Evolutionary conservation across 176 grass and related monocot species (phyloP).

Genomic region (Luzula sylvatica): DNA sequence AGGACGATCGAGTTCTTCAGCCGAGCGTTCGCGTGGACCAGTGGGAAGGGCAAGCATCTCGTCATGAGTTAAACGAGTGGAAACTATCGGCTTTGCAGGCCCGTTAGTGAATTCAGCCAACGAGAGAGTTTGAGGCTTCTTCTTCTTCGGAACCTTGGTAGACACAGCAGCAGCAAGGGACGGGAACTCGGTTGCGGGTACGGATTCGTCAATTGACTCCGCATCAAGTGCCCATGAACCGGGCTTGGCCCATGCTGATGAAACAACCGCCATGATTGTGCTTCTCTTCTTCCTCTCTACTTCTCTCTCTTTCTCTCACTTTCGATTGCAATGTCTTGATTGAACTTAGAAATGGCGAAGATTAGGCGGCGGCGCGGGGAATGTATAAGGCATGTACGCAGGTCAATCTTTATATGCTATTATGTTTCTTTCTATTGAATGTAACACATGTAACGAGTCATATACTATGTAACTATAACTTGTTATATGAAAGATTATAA

Average conservation of each 20-base stretch:
- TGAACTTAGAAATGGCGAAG: neutral
- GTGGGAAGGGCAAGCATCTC: constrained; percentile 27
- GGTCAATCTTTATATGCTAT: neutral
- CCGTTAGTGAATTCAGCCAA: constrained; percentile 21
- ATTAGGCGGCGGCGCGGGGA: constrained; percentile 17
- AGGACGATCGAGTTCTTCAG: constrained; percentile 24
- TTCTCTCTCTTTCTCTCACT: neutral
- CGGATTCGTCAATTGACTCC: constrained; percentile 13
- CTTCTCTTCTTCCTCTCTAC: neutral
- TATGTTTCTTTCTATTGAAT: neutral
- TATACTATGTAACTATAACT: neutral
- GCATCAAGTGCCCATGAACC: constrained; percentile 19
- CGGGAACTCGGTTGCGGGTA: constrained; percentile 14
- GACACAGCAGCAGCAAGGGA: constrained; percentile 15
- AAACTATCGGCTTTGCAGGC: neutral
- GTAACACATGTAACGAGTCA: neutral
- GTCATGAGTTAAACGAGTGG: constrained; percentile 15
- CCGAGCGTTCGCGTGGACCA: constrained; percentile 23
- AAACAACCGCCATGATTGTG: constrained; percentile 14
- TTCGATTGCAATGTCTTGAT: neutral
- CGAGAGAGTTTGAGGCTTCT: constrained; percentile 23
- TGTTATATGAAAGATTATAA: neutral
- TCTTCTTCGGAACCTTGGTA: constrained; percentile 24
- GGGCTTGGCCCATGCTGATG: constrained; percentile 19
- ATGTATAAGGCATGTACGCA: neutral